phyloP scores from a whole-genome alignment of 2,329 filamentous ascomycete genomes.

The Calonectria montana region DNA sequence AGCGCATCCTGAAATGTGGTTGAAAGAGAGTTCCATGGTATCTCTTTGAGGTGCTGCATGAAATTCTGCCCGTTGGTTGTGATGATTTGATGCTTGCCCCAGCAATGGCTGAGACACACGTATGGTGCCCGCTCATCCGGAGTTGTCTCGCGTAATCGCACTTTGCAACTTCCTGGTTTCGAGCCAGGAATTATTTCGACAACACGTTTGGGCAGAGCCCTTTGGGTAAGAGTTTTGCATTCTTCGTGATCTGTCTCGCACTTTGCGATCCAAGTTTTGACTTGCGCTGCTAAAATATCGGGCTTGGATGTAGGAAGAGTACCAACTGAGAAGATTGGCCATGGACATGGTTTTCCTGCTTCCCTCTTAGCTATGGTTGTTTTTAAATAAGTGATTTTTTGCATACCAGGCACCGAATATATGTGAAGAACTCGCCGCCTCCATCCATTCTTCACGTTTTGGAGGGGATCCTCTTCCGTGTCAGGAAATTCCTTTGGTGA shows the following conservation, averaged over 20 bases:
- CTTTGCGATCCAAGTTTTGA: constrained; percentile 16
- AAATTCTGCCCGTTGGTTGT: constrained; percentile 28
- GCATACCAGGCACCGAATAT: constrained; percentile 17
- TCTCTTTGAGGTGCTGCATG: constrained; percentile 9
- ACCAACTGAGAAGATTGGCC: constrained; percentile 6
- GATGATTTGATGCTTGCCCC: constrained; percentile 50
- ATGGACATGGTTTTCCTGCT: constrained; percentile 22
- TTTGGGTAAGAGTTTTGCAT: neutral
- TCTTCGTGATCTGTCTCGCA: constrained; percentile 23
- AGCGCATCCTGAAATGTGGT: constrained; percentile 29
- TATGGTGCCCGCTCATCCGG: constrained; percentile 6
- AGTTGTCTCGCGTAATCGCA: constrained; percentile 10
- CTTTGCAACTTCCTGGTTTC: constrained; percentile 9
- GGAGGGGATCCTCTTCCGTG: constrained; percentile 14
- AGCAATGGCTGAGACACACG: constrained; percentile 38
- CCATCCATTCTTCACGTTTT: constrained; percentile 16
- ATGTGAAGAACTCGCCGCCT: constrained; percentile 16
- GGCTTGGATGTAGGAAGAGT: neutral
- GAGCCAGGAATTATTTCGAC: constrained; percentile 19
- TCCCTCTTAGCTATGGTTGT: neutral
- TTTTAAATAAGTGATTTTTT: no score
- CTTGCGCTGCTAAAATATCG: constrained; percentile 7
- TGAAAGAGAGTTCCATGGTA: constrained; percentile 24
- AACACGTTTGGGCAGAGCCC: constrained; percentile 12
- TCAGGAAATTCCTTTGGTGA: constrained; percentile 20